These are phyloP conservation scores for Takashimella tepidaria DNA, from an alignment of 1,284 basidiomycete species.

Conservation along the genomic window DNA sequence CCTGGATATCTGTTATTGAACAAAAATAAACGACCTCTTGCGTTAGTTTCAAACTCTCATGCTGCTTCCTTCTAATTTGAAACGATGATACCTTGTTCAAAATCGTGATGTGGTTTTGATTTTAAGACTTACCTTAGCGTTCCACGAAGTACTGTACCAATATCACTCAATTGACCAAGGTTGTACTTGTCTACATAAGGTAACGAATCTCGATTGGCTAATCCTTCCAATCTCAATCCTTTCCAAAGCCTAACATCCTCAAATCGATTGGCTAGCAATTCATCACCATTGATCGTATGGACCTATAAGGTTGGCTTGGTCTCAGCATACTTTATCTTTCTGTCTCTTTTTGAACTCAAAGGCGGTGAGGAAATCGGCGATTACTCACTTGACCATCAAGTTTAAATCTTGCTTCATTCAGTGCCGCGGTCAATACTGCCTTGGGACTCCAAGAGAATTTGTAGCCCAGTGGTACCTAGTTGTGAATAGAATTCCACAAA, in stretches of 20 bases:
- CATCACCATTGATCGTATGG: too few relatives aligned
- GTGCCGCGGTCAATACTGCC: slow-evolving; percentile 76
- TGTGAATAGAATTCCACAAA: background rate
- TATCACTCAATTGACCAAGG: slow-evolving; percentile 52
- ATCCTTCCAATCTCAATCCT: slow-evolving; percentile 71
- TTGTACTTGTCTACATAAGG: slow-evolving; percentile 70
- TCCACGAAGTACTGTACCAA: slow-evolving; percentile 73
- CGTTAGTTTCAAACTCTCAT: too few relatives aligned
- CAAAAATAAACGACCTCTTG: too few relatives aligned
- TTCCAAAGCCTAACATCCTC: slow-evolving; percentile 61
- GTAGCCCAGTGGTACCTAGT: slow-evolving; percentile 67
- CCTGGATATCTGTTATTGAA: slow-evolving; percentile 66
- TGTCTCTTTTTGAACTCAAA: too few relatives aligned
- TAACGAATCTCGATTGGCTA: slow-evolving; percentile 83
- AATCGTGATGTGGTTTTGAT: background rate
- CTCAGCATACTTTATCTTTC: too few relatives aligned
- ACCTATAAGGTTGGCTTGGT: too few relatives aligned
- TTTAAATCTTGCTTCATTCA: slow-evolving; percentile 70
- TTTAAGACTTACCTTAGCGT: slow-evolving; percentile 62
- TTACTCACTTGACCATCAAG: slow-evolving; percentile 55
- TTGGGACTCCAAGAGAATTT: slow-evolving; percentile 95
- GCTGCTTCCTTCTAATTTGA: too few relatives aligned
- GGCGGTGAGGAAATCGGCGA: too few relatives aligned
- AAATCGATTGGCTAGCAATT: slow-evolving; percentile 60
- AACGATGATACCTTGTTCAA: too few relatives aligned